These are phyloP conservation scores for Penicillium paradoxum DNA, from an alignment of 495 filamentous ascomycete species.

Conservation along the genomic window DNA sequence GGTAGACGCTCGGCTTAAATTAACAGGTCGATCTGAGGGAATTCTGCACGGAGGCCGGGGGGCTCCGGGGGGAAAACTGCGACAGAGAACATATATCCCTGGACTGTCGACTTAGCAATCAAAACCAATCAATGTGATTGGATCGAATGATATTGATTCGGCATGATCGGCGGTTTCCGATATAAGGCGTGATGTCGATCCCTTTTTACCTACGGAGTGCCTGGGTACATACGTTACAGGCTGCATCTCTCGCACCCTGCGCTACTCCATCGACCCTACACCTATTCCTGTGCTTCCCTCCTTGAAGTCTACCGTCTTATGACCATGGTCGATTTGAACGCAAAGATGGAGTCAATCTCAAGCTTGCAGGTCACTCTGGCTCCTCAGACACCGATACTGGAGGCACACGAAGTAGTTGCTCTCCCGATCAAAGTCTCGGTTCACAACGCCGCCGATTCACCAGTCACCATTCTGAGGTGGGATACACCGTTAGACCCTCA, in stretches of 20 bases:
- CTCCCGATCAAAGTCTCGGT: slow-evolving; percentile 31
- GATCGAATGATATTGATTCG: not conserved
- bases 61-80: not conserved
- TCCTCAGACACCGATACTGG: slow-evolving; percentile 7
- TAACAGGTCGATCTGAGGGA: slow-evolving; percentile 3
- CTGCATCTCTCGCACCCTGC: not conserved
- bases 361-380: slow-evolving; percentile 21
- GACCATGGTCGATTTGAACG: not conserved
- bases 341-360: slow-evolving; percentile 7
- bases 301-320: too few species aligned
- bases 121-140: not conserved
- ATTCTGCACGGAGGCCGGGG: slow-evolving; percentile 10
- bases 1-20: not conserved
- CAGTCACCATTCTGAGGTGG: slow-evolving; percentile 48
- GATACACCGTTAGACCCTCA: slow-evolving; percentile 44
- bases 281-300: too few species aligned
- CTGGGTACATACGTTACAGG: too few species aligned
- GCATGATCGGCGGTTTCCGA: not conserved
- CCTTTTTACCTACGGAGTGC: not conserved
- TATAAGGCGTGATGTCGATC: not conserved
- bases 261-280: too few species aligned
- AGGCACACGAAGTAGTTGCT: slow-evolving; percentile 13
- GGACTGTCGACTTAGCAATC: not conserved
- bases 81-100: not conserved
- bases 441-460: slow-evolving; percentile 33